phyloP scores from a whole-genome alignment of 495 filamentous ascomycete genomes.

The Penicillium arizonense region DNA sequence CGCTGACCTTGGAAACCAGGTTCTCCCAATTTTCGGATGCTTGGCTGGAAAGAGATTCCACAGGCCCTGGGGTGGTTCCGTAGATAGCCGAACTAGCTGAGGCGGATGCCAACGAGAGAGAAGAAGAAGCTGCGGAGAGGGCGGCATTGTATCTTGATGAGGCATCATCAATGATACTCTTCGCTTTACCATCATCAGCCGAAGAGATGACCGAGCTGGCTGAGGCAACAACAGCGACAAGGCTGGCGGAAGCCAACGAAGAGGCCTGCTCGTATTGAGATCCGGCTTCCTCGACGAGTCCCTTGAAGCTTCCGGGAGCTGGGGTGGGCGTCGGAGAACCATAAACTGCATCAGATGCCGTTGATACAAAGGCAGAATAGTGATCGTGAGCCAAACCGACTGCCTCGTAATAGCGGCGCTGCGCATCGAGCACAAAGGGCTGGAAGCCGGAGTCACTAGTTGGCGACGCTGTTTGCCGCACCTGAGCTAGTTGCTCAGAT shows the following conservation, averaged over 20 bases:
- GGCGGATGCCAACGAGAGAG: slow-evolving; percentile 51
- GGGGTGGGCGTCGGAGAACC: slow-evolving; percentile 47
- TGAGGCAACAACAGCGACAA: slow-evolving; percentile 44
- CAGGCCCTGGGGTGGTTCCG: slow-evolving; percentile 42
- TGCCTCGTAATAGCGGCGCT: slow-evolving; percentile 73
- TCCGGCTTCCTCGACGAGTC: slow-evolving; percentile 44
- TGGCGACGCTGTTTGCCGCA: slow-evolving; percentile 56
- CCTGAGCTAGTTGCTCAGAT: slow-evolving; percentile 60
- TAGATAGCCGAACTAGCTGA: slow-evolving; percentile 47
- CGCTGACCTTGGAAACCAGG: slow-evolving; percentile 63
- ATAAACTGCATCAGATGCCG: slow-evolving; percentile 61
- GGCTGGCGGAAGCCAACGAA: slow-evolving; percentile 47
- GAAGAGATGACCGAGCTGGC: slow-evolving; percentile 45
- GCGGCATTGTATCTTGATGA: slow-evolving; percentile 48
- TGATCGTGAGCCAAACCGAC: slow-evolving; percentile 74
- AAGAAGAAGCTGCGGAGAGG: slow-evolving; percentile 47
- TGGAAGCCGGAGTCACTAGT: slow-evolving; percentile 56
- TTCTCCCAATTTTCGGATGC: slow-evolving; percentile 64
- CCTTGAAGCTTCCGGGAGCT: slow-evolving; percentile 26
- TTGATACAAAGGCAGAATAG: slow-evolving; percentile 69
- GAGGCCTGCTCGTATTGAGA: slow-evolving; percentile 45
- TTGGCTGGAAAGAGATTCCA: slow-evolving; percentile 49
- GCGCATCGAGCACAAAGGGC: slow-evolving; percentile 57
- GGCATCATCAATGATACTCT: slow-evolving; percentile 44
- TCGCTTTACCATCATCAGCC: slow-evolving; percentile 37